Evolutionary conservation across 73 alveolate genomes (phyloP).

Genomic region (Tetrahymena thermophila): DNA sequence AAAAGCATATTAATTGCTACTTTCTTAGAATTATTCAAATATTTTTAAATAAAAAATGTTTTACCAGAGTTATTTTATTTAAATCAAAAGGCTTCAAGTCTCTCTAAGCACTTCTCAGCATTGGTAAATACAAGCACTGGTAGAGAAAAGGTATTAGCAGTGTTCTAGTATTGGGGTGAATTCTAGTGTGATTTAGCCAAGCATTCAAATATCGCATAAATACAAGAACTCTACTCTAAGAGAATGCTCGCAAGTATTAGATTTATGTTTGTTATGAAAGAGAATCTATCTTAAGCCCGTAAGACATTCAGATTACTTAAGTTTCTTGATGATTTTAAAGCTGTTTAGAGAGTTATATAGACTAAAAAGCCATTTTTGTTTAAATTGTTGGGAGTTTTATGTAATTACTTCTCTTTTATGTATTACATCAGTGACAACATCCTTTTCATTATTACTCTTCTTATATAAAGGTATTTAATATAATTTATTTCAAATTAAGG

Average conservation of each 20-base stretch:
- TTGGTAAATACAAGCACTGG: slow-evolving; percentile 59
- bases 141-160: slow-evolving; percentile 56
- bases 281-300: slow-evolving; percentile 58
- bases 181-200: slow-evolving; percentile 52
- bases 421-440: slow-evolving; percentile 73
- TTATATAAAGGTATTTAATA: slow-evolving; percentile 9
- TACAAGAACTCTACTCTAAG: not conserved
- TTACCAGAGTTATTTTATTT: not conserved
- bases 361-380: slow-evolving; percentile 34
- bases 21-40: not conserved
- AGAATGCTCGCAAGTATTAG: slow-evolving; percentile 16
- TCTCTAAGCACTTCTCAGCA: slow-evolving; percentile 5
- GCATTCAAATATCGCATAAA: slow-evolving; percentile 26
- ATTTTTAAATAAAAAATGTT: not conserved
- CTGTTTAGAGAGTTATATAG: slow-evolving; percentile 39
- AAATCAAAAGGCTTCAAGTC: slow-evolving; percentile 14
- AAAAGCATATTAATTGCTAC: not conserved
- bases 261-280: slow-evolving; percentile 32
- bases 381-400: slow-evolving; percentile 38
- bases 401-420: slow-evolving; percentile 60
- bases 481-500: not conserved
- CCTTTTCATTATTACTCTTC: slow-evolving; percentile 46
- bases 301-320: slow-evolving; percentile 61
- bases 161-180: slow-evolving; percentile 50
- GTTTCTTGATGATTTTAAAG: slow-evolving; percentile 57